Percentiles rank a stretch among this genome's conserved stretches.
These are phyloP conservation scores for Ampelocalamus luodianensis DNA, from an alignment of 176 grass and related monocot genomes.

Conservation along the genomic window DNA sequence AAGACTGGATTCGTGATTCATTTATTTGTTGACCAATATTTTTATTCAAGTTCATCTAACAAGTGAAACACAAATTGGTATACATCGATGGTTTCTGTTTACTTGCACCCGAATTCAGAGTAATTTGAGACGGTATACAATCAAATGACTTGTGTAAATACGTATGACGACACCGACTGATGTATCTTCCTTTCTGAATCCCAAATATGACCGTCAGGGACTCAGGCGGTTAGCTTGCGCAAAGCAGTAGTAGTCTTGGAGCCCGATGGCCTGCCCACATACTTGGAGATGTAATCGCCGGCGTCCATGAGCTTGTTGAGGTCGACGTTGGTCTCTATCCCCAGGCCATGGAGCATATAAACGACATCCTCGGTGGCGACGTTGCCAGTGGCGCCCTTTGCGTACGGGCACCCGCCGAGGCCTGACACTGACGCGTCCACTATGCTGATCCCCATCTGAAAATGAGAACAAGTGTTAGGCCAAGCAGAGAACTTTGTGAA, in stretches of 20 bases:
- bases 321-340: slow-evolving; percentile 75
- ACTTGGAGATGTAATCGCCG: slow-evolving; percentile 86
- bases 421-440: slow-evolving; percentile 87
- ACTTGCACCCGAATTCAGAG: background rate
- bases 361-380: slow-evolving; percentile 85
- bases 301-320: slow-evolving; percentile 80
- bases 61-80: too few relatives aligned
- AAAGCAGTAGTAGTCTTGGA: slow-evolving; percentile 70
- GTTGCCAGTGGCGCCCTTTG: slow-evolving; percentile 83
- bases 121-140: background rate
- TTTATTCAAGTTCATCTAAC: too few relatives aligned
- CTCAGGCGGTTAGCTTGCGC: slow-evolving; percentile 45
- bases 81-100: background rate
- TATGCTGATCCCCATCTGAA: slow-evolving; percentile 75
- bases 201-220: slow-evolving; percentile 11
- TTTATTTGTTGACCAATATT: background rate
- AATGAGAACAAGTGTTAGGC: background rate
- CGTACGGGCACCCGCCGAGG: slow-evolving; percentile 88
- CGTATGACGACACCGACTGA: background rate
- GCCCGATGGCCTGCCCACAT: slow-evolving; percentile 65
- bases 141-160: background rate
- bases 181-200: background rate
- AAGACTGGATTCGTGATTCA: background rate
- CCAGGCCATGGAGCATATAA: slow-evolving; percentile 93
- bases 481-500: background rate